Conservation (phyloP, 1,139 yeast genomes). For the Chernovozyma aurita region DNA sequence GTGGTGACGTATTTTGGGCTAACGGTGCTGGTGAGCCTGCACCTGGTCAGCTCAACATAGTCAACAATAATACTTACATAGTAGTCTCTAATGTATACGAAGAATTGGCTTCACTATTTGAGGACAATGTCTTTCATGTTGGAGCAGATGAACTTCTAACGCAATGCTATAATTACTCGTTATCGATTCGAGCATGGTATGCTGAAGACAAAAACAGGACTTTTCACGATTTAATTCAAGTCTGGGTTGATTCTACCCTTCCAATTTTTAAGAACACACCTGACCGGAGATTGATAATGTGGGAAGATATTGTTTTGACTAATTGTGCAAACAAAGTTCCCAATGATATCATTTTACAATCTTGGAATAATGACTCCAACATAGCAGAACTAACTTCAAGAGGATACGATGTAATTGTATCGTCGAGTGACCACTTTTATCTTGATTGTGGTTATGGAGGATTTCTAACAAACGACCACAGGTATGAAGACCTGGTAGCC, state of each 20-base stretch:
- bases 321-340: constrained; percentile 23
- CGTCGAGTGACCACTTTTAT: constrained; percentile 33
- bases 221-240: constrained; percentile 29
- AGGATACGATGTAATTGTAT: constrained; percentile 44
- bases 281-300: constrained; percentile 33
- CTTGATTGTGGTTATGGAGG: constrained; percentile 48
- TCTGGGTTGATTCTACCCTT: constrained; percentile 35
- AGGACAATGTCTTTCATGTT: constrained; percentile 40
- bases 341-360: constrained; percentile 33
- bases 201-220: constrained; percentile 11
- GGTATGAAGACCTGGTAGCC: constrained; percentile 24
- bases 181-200: constrained; percentile 26
- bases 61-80: constrained; percentile 30
- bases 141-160: constrained; percentile 43
- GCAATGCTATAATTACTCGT: constrained; percentile 34
- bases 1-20: constrained; percentile 32
- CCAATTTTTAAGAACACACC: constrained; percentile 28
- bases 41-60: constrained; percentile 42
- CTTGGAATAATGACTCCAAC: constrained; percentile 30
- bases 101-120: constrained; percentile 32
- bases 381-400: constrained; percentile 26
- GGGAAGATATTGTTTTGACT: constrained; percentile 43
- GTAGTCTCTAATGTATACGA: constrained; percentile 32
- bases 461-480: constrained; percentile 35
- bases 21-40: constrained; percentile 42